A percentile compares a stretch with the other conserved stretches of the same genome.
Evolutionary conservation across 2,329 filamentous ascomycete species (phyloP).

Genomic region (Ascochyta rabiei): DNA sequence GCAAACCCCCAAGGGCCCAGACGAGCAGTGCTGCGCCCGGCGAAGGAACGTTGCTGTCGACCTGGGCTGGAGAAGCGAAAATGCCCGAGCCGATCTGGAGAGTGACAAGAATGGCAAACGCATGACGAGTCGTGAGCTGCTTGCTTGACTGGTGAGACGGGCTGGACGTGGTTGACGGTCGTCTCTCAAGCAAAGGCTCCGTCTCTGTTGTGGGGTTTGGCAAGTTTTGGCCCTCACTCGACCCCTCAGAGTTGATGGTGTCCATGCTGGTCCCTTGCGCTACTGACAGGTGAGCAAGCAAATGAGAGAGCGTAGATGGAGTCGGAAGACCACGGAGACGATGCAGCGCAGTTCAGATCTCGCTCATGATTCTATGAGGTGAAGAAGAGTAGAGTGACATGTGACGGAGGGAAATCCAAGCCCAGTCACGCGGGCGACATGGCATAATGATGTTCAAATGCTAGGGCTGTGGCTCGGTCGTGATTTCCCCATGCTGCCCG

Average conservation of each 20-base stretch:
- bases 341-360: neutral
- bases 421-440: constrained; percentile 12
- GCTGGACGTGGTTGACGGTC: constrained; percentile 21
- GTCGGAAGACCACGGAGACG: neutral
- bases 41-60: constrained; percentile 68
- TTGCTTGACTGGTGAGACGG: constrained; percentile 22
- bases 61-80: constrained; percentile 68
- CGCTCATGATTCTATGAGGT: neutral
- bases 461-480: constrained; percentile 20
- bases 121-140: constrained; percentile 46
- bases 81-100: constrained; percentile 70
- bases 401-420: neutral
- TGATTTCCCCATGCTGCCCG: constrained; percentile 22
- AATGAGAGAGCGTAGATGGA: neutral
- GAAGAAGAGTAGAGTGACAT: neutral
- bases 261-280: constrained; percentile 9
- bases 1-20: constrained; percentile 66
- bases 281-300: neutral
- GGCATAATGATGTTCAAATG: neutral
- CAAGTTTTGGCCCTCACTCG: constrained; percentile 13
- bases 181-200: constrained; percentile 35
- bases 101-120: constrained; percentile 65
- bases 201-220: constrained; percentile 29
- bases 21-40: constrained; percentile 63
- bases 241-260: constrained; percentile 5